These are phyloP conservation scores for Cytospora schulzeri DNA, from an alignment of 2,329 filamentous ascomycete species.

Conservation along the genomic window DNA sequence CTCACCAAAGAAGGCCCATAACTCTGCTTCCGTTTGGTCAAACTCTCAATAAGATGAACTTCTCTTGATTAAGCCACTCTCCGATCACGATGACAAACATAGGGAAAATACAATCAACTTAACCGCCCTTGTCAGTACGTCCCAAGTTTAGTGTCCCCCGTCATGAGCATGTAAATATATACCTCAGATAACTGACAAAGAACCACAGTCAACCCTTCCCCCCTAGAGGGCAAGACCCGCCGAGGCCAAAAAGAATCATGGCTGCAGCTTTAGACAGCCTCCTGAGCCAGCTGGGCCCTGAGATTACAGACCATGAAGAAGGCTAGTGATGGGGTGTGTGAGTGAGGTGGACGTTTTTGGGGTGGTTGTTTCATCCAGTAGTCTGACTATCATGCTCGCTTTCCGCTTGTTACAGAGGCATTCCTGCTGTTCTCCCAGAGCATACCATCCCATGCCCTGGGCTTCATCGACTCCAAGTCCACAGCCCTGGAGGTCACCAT, in stretches of 20 bases:
- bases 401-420: constrained; percentile 64
- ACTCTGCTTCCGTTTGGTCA: background rate
- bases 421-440: constrained; percentile 82
- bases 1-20: background rate
- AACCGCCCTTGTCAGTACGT: background rate
- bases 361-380: background rate
- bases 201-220: constrained; percentile 9
- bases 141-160: background rate
- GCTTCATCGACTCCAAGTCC: constrained; percentile 78
- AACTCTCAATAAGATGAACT: background rate
- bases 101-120: background rate
- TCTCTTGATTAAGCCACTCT: background rate
- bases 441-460: constrained; percentile 75
- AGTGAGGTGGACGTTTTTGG: background rate
- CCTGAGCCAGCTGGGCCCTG: constrained; percentile 41
- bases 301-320: constrained; percentile 54
- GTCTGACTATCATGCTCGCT: constrained; percentile 11
- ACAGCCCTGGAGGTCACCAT: constrained; percentile 67
- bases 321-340: constrained; percentile 36
- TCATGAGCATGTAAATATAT: background rate
- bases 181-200: constrained; percentile 8
- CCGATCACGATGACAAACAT: background rate
- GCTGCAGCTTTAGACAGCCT: constrained; percentile 30
- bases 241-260: constrained; percentile 19
- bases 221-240: background rate